Base-by-base conservation (phyloP, 176 grass and related monocot species). In the Thinopyrum elongatum region DNA sequence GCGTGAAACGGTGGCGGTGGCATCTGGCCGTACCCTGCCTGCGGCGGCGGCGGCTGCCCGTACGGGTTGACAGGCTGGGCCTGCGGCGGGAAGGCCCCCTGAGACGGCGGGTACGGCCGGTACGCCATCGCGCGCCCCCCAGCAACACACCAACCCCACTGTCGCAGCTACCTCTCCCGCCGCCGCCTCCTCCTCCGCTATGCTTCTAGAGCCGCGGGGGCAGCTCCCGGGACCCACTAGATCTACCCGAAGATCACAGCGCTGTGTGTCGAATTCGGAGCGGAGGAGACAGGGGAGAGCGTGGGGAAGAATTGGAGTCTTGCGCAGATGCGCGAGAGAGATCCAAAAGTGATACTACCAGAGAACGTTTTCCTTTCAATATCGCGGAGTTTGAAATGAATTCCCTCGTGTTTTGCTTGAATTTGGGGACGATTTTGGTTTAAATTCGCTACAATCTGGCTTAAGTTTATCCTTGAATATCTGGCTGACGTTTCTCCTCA, bases 71-170 rank as follows among this genome's bases (percentile, higher is more conserved):
- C 81, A 59, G 78, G 64, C 23, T 26, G 42, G 25, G 44, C 42
- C 67, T 70, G 67, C 46, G 85, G 82, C 59, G 93, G 90, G 31
- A 83, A 86, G 0, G 78, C 75, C 36, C 83, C 82, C 79, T 76
- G 92, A 53, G 83, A 82, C 35, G 86, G 84, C 65, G 80, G 73
- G 80, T 90, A 97, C 22, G 94, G 94, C 79, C 92, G 78, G 83
- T 90, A 97, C 9, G 94, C 92, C 94, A 97, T 97, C 75, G 31
- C 64, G 28, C 42, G 46, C 75, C 92, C 60, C 77, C 19, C 77
- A 30, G 64, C 75, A 51, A 30, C 26, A 8, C 85, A 49, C 65
- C 46, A 27, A 60, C 42, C 75, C 42, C 58, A 59, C 72, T 53
- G 9, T 70, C 63, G 39, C 73, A 65, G 70, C 65, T 53, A 19